Percentiles rank a stretch among this genome's conserved stretches.
These are phyloP conservation scores for Hemisphaericaspora nanyangensis DNA, from an alignment of 805 yeast species.

Conservation along the genomic window DNA sequence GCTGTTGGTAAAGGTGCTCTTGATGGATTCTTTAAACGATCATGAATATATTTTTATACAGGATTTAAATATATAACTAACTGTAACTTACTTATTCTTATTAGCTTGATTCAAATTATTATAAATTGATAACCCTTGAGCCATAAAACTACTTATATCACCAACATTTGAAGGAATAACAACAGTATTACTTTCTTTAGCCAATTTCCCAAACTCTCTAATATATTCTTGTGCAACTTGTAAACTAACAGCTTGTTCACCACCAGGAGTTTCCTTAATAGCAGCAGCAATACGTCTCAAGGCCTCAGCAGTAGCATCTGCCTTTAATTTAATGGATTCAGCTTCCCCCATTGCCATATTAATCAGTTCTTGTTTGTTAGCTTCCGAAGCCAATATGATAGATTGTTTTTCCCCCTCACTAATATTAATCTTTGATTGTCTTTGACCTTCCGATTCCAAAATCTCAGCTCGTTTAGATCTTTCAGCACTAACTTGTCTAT, in stretches of 20 bases:
- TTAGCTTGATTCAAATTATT: constrained; percentile 40
- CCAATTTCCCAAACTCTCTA: constrained; percentile 75
- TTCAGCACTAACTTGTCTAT: constrained; percentile 84
- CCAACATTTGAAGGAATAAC: constrained; percentile 74
- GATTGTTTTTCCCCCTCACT: constrained; percentile 80
- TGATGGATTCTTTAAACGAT: constrained; percentile 56
- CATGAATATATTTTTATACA: neutral
- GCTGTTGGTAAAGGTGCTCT: constrained; percentile 64
- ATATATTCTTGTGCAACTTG: constrained; percentile 83
- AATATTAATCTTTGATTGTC: constrained; percentile 74
- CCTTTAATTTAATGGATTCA: constrained; percentile 59
- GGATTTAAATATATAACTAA: neutral
- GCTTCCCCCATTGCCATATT: constrained; percentile 74
- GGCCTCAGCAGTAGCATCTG: constrained; percentile 73
- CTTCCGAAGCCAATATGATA: constrained; percentile 73
- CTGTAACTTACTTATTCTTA: constrained; percentile 10
- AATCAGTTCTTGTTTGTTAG: constrained; percentile 54
- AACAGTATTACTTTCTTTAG: constrained; percentile 76
- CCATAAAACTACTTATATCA: constrained; percentile 70
- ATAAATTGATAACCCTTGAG: constrained; percentile 72
- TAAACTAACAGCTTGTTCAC: constrained; percentile 69
- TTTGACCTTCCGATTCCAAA: constrained; percentile 79
- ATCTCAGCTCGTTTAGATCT: constrained; percentile 85
- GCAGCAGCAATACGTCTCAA: constrained; percentile 62
- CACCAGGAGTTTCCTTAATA: constrained; percentile 64